A percentile compares a stretch with the other conserved stretches of the same genome.
Evolutionary conservation across 2,329 filamentous ascomycete species (phyloP).

Genomic region (Epichloe scottii): DNA sequence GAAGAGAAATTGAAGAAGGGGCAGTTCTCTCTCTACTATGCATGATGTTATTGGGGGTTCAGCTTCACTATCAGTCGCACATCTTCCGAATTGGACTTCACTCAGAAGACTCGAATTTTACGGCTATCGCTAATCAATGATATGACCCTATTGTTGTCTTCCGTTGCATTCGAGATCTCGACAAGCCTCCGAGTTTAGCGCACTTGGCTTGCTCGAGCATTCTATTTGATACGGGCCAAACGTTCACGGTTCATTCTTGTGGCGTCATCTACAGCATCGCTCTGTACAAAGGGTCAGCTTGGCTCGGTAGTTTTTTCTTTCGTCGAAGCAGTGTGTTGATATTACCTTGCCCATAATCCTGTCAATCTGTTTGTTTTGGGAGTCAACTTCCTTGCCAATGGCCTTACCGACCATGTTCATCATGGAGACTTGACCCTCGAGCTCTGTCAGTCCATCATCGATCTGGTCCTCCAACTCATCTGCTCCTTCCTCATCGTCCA

Average conservation of each 20-base stretch:
- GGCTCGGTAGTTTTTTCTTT: background rate
- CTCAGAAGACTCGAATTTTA: background rate
- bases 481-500: constrained; percentile 49
- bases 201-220: background rate
- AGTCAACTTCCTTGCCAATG: constrained; percentile 62
- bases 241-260: constrained; percentile 67
- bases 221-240: constrained; percentile 46
- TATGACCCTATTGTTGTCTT: no score
- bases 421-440: constrained; percentile 56
- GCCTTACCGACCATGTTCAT: constrained; percentile 63
- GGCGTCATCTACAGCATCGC: constrained; percentile 70
- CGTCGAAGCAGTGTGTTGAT: constrained; percentile 7
- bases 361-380: constrained; percentile 64
- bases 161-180: no score
- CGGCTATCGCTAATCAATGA: no score
- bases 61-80: background rate
- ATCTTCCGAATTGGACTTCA: background rate
- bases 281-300: constrained; percentile 38
- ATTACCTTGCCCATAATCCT: constrained; percentile 65
- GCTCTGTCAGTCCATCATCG: constrained; percentile 48
- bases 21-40: background rate
- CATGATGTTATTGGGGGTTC: background rate
- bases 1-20: background rate
- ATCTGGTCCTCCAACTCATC: constrained; percentile 39
- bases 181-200: background rate